A percentile compares a stretch with the other conserved stretches of the same genome.
These are phyloP conservation scores for Neurospora sp. DNA, from an alignment of 495 filamentous ascomycete species.

Conservation along the genomic window DNA sequence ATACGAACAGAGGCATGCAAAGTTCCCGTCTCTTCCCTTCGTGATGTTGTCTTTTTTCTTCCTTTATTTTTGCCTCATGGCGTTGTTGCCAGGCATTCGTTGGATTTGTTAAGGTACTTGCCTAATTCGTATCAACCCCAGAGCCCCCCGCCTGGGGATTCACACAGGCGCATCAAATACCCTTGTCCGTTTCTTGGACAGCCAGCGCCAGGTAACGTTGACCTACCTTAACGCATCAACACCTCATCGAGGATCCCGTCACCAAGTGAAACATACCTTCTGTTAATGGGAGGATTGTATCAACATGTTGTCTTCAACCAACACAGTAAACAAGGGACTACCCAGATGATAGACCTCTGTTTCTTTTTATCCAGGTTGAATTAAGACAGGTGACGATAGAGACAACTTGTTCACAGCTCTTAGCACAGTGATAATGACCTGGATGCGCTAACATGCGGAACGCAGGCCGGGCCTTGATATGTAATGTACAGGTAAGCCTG, in stretches of 20 bases:
- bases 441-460: not conserved
- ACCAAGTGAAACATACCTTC: not conserved
- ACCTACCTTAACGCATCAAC: not conserved
- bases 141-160: not conserved
- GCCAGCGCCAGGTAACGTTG: not conserved
- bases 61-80: not conserved
- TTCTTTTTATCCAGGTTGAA: not conserved
- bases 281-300: not conserved
- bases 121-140: not conserved
- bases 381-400: not conserved
- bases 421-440: not conserved
- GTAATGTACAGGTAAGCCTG: not conserved
- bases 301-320: not conserved
- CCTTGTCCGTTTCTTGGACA: not conserved
- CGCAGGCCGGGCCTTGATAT: not conserved
- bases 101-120: not conserved
- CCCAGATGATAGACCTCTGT: not conserved
- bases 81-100: not conserved
- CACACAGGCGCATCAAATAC: not conserved
- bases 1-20: not conserved
- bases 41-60: not conserved
- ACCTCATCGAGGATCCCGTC: not conserved
- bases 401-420: not conserved
- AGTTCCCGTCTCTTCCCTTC: not conserved
- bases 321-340: not conserved